These are phyloP conservation scores for Turritis glabra DNA, from an alignment of 345 rosid species.

Conservation along the genomic window DNA sequence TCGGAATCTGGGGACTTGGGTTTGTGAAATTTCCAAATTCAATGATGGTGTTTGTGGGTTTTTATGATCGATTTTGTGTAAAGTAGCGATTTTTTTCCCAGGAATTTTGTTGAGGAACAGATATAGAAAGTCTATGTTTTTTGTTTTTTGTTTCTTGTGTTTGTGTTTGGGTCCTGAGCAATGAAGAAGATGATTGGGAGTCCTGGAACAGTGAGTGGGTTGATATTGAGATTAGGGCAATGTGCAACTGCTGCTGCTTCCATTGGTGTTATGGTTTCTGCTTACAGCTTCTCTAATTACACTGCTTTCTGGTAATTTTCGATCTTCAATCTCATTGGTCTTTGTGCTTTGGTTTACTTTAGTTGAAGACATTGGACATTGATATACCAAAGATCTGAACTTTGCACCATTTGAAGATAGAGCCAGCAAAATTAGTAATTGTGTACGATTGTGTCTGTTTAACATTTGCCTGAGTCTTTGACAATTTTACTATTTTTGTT, in stretches of 20 bases:
- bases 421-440: background rate
- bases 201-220: slow-evolving; percentile 81
- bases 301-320: slow-evolving; percentile 80
- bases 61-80: background rate
- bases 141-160: background rate
- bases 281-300: slow-evolving; percentile 66
- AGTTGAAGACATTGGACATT: background rate
- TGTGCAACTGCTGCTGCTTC: slow-evolving; percentile 78
- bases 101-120: background rate
- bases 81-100: slow-evolving; percentile 6
- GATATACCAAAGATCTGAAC: background rate
- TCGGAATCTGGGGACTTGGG: slow-evolving; percentile 11
- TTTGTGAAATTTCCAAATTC: background rate
- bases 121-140: background rate
- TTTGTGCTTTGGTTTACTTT: background rate
- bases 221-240: slow-evolving; percentile 69
- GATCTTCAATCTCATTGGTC: background rate
- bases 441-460: too few species aligned
- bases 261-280: slow-evolving; percentile 71
- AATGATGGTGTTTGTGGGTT: slow-evolving; percentile 1
- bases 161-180: background rate
- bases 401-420: background rate
- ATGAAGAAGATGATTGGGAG: slow-evolving; percentile 83
- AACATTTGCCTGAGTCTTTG: background rate
- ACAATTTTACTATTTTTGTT: background rate